Evolutionary conservation across 805 yeast genomes (phyloP).

Genomic region (Nakazawaea holstii): DNA sequence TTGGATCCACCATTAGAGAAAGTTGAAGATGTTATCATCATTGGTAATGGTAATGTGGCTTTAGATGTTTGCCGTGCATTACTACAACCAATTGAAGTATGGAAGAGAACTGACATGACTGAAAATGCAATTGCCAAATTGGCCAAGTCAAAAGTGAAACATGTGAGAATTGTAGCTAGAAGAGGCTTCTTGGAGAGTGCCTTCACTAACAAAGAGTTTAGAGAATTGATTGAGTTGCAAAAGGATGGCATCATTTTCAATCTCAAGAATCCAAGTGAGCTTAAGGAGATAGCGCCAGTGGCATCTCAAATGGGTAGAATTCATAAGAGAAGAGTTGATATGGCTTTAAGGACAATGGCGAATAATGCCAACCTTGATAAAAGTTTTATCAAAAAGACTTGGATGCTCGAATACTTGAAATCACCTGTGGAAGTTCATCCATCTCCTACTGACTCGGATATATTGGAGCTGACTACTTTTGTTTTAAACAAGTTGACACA

Average conservation of each 20-base stretch:
- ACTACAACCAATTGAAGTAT: conserved; percentile 50
- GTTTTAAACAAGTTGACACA: conserved; percentile 38
- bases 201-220: conserved; percentile 85
- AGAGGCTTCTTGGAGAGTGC: conserved; percentile 84
- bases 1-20: conserved; percentile 53
- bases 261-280: conserved; percentile 37
- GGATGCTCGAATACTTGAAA: conserved; percentile 68
- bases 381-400: conserved; percentile 26
- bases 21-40: conserved; percentile 63
- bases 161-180: conserved; percentile 74
- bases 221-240: conserved; percentile 69
- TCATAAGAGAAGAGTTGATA: conserved; percentile 58
- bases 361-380: conserved; percentile 6
- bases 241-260: conserved; percentile 40
- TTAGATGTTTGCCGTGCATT: conserved; percentile 82
- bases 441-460: conserved; percentile 25
- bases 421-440: conserved; percentile 54
- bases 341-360: conserved; percentile 39
- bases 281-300: conserved; percentile 23
- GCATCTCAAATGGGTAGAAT: conserved; percentile 40
- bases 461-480: conserved; percentile 43
- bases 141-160: conserved; percentile 45
- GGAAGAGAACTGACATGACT: conserved; percentile 72
- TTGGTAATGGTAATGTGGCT: conserved; percentile 98
- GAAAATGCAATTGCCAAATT: conserved; percentile 52